These are phyloP conservation scores for Sphaerulina populicola DNA, from an alignment of 2,329 filamentous ascomycete genomes.

Conservation along the genomic window DNA sequence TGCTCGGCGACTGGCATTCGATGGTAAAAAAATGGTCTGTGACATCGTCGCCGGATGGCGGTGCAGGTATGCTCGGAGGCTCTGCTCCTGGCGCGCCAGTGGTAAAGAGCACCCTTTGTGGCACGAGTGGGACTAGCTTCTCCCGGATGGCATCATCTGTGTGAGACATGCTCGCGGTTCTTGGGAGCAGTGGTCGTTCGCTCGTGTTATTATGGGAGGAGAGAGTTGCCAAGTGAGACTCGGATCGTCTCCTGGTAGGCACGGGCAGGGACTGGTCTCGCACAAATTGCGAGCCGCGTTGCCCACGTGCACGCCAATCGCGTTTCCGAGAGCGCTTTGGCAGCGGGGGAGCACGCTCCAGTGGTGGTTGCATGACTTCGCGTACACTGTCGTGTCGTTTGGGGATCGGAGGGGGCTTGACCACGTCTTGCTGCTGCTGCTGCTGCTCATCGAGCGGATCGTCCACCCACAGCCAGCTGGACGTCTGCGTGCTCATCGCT, in stretches of 20 bases:
- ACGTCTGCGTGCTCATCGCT: constrained; percentile 3
- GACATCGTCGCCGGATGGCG: too few relatives aligned
- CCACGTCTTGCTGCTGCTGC: not conserved
- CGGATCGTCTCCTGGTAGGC: constrained; percentile 11
- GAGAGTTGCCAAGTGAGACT: constrained; percentile 2
- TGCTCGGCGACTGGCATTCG: not conserved
- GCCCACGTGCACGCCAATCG: constrained; percentile 23
- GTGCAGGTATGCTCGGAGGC: not conserved
- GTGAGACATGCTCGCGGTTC: constrained; percentile 14
- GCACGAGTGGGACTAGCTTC: constrained; percentile 3
- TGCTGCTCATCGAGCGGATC: constrained; percentile 1
- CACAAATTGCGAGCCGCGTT: not conserved
- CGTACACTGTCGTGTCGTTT: constrained; percentile 22
- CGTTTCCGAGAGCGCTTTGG: constrained; percentile 39
- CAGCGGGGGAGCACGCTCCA: constrained; percentile 29
- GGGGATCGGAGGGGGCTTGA: not conserved
- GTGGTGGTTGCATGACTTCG: constrained; percentile 28
- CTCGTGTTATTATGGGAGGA: not conserved
- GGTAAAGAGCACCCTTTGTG: not conserved
- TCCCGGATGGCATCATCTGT: not conserved
- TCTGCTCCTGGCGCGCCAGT: not conserved
- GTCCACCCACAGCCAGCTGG: not conserved
- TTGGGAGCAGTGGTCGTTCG: constrained; percentile 8
- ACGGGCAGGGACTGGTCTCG: not conserved
- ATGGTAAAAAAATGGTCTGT: not conserved